These are phyloP conservation scores for Peziza echinospora DNA, from an alignment of 495 filamentous ascomycete species.

Conservation along the genomic window DNA sequence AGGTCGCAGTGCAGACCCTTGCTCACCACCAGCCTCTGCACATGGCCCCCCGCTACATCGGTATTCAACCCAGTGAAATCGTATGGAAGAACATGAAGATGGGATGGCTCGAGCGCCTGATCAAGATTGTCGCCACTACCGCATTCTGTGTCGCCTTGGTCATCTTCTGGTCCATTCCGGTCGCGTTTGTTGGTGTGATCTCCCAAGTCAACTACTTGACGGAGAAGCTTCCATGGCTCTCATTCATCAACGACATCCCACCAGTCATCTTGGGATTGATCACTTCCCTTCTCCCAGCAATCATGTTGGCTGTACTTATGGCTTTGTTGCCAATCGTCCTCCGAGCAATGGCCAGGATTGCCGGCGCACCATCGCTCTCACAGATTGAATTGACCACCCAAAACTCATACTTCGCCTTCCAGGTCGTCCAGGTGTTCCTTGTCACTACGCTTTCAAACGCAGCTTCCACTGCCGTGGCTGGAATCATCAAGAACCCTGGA, in stretches of 20 bases:
- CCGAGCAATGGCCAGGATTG: conserved; percentile 48
- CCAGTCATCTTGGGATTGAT: conserved; percentile 52
- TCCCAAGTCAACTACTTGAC: conserved; percentile 62
- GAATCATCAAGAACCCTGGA: conserved; percentile 42
- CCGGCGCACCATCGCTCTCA: conserved; percentile 56
- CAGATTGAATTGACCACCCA: conserved; percentile 71
- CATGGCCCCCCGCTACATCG: conserved; percentile 82
- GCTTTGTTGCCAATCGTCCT: conserved; percentile 73
- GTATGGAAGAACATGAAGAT: conserved; percentile 78
- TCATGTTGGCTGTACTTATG: conserved; percentile 71
- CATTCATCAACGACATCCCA: conserved; percentile 56
- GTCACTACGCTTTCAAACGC: conserved; percentile 61
- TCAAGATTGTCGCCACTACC: conserved; percentile 47
- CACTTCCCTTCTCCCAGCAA: conserved; percentile 59
- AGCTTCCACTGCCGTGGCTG: conserved; percentile 39
- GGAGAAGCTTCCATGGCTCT: conserved; percentile 38
- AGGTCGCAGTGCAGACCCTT: conserved; percentile 65
- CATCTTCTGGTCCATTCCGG: conserved; percentile 91
- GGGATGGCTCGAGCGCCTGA: conserved; percentile 64
- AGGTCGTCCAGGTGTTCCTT: conserved; percentile 87
- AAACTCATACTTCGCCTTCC: conserved; percentile 85
- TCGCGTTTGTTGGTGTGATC: conserved; percentile 63
- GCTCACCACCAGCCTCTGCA: conserved; percentile 76
- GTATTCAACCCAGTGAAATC: conserved; percentile 62
- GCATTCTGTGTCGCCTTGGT: conserved; percentile 57